Percentiles rank a stretch among this genome's conserved stretches.
These are phyloP conservation scores for Fusarium sp. DNA, from an alignment of 2,329 filamentous ascomycete genomes.

Conservation along the genomic window DNA sequence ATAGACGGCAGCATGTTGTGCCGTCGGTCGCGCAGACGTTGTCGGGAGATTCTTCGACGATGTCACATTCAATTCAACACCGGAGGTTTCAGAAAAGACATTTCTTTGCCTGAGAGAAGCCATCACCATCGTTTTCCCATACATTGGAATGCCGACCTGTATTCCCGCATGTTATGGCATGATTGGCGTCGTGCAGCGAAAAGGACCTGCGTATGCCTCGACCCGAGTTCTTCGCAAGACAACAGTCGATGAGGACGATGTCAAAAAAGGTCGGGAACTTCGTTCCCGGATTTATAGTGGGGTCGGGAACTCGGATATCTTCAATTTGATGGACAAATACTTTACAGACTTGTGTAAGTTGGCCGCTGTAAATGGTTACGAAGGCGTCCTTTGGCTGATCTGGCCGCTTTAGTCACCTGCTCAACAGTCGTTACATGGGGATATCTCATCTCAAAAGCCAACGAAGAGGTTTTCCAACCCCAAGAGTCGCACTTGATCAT, in stretches of 20 bases:
- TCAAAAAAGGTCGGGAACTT: conserved; percentile 12
- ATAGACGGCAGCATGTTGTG: conserved; percentile 27
- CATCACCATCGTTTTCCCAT: conserved; percentile 29
- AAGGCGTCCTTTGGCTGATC: neutral
- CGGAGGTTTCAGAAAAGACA: conserved; percentile 12
- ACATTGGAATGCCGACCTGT: conserved; percentile 29
- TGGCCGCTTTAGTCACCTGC: conserved; percentile 10
- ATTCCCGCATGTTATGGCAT: conserved; percentile 34
- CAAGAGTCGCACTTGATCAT: conserved; percentile 23
- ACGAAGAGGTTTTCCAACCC: conserved; percentile 19
- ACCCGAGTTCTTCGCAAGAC: conserved; percentile 21
- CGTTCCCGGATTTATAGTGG: conserved; percentile 24
- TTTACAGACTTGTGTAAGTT: conserved; percentile 30
- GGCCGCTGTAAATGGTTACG: too few species aligned
- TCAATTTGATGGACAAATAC: conserved; percentile 26
- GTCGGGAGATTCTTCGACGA: conserved; percentile 28
- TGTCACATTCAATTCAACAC: conserved; percentile 12
- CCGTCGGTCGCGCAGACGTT: conserved; percentile 27
- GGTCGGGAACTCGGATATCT: conserved; percentile 29
- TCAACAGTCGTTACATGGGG: conserved; percentile 30
- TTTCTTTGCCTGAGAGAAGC: conserved; percentile 27
- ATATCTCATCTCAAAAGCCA: conserved; percentile 24
- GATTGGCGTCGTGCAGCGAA: conserved; percentile 31
- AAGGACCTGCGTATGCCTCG: conserved; percentile 22
- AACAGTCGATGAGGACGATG: conserved; percentile 22